A percentile compares a stretch with the other conserved stretches of the same genome.
Conservation (phyloP, 1,284 basidiomycete genomes). For the Puccinia novopanici region DNA sequence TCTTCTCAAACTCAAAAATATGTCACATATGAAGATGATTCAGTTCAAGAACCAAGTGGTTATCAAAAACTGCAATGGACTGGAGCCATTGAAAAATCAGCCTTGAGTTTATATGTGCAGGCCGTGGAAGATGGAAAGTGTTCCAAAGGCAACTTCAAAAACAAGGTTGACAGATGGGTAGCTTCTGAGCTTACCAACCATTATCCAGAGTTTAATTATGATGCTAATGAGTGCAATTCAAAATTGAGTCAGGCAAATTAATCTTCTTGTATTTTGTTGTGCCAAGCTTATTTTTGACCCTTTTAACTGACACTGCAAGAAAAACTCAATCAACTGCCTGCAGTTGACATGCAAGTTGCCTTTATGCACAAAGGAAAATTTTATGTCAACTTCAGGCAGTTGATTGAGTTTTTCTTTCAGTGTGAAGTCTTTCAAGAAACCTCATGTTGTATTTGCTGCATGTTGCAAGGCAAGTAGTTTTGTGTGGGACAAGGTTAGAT, state of each 20-base stretch:
- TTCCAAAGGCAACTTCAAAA: background rate
- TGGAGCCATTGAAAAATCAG: background rate
- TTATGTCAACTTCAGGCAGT: too few species aligned
- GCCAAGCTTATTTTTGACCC: too few species aligned
- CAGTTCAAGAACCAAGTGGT: too few species aligned
- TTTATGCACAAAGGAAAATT: too few species aligned
- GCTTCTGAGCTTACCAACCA: background rate
- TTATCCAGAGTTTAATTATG: background rate
- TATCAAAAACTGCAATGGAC: too few species aligned
- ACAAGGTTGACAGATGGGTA: background rate
- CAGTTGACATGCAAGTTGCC: too few species aligned
- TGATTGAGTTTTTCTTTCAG: too few species aligned
- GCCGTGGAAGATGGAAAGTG: background rate
- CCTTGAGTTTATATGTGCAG: background rate
- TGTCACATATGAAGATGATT: too few species aligned
- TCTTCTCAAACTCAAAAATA: too few species aligned
- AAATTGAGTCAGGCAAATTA: constrained; percentile 1
- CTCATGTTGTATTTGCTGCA: background rate
- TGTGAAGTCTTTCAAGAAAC: background rate
- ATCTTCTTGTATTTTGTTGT: background rate
- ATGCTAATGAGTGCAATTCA: background rate
- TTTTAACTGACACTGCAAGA: too few species aligned
- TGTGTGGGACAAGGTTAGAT: background rate
- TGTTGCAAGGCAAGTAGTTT: background rate
- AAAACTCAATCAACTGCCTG: too few species aligned